Base-by-base conservation (phyloP, 805 yeast genomes). In the Kurtzmaniella cleridarum region DNA sequence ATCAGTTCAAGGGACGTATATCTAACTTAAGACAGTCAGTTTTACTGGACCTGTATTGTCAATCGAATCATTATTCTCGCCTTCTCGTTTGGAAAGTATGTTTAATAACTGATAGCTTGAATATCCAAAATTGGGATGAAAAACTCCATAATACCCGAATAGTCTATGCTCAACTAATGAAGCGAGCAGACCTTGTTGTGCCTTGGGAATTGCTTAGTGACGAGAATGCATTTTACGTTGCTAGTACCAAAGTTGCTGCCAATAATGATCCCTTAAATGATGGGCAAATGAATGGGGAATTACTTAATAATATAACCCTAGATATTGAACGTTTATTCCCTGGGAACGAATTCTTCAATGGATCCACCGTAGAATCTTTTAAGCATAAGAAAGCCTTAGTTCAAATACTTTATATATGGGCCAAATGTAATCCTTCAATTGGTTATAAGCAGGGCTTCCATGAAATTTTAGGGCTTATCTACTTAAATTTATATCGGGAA, bases 371-470 rank as follows among this genome's bases (percentile, higher is more conserved):
- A 8, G 24, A 17, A 5, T 24, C 39, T 5, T 15, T 34, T 29
- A 15, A 48, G 7, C 58, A 61, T 40, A 53, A 54, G 32, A 36
- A 41, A 23, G 34, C 37, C n/a, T 46, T 76, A 20, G 62, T 73
- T 24, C 70, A 69, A 42, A 51, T 75, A 2, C 53, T 76, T 8
- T 76, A 58, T 50, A 54, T 69, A 3, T 75, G 78, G 77, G 60
- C 76, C 41, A 73, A 71, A 53, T 64, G 73, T 45, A 66, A 70
- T 40, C 67, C 73, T 2, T 60, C 51, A 6, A 55, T 75, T 24
- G 72, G 76, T n/a, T 72, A 72, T 44, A 70, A 67, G 44, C 81
- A 76, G 50, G 81, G 81, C 1, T 51, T 74, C 36, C 81, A 76
- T 54, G 81, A 76, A 49, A 55, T 76, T 3, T 54, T 70, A 38